Evolutionary conservation across 2,329 filamentous ascomycete genomes (phyloP).

Genomic region (Aspergillus ochraceoroseus): DNA sequence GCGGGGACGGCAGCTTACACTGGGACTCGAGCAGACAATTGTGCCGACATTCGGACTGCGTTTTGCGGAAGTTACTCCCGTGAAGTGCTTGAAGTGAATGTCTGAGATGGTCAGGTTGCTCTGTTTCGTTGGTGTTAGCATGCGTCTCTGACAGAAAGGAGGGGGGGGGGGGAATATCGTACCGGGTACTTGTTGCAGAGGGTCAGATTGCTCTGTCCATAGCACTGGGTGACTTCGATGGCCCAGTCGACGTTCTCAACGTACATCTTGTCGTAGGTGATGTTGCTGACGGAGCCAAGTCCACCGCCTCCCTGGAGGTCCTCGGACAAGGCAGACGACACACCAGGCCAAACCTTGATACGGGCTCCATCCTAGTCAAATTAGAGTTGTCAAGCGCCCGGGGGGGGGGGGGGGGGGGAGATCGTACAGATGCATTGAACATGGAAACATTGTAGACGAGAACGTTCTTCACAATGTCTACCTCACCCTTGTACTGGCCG

Average conservation of each 20-base stretch:
- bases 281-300: constrained; percentile 57
- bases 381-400: constrained; percentile 34
- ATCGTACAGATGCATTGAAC: constrained; percentile 48
- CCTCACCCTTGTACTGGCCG: constrained; percentile 60
- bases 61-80: constrained; percentile 49
- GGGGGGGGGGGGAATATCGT: constrained; percentile 11
- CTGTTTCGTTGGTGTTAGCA: constrained; percentile 16
- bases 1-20: constrained; percentile 38
- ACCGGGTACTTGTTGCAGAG: constrained; percentile 58
- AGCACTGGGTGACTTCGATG: constrained; percentile 62
- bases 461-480: constrained; percentile 65
- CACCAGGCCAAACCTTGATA: constrained; percentile 69
- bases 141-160: not conserved
- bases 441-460: constrained; percentile 59
- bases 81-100: constrained; percentile 54
- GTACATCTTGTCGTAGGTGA: constrained; percentile 61
- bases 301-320: constrained; percentile 64
- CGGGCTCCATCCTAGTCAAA: constrained; percentile 64
- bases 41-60: constrained; percentile 45
- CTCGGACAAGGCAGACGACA: constrained; percentile 51
- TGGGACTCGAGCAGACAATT: constrained; percentile 47
- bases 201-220: constrained; percentile 58
- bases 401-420: not conserved
- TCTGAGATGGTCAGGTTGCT: constrained; percentile 52
- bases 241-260: constrained; percentile 61